These are phyloP conservation scores for Bruguiera sexangula DNA, from an alignment of 345 rosid species.

Conservation along the genomic window DNA sequence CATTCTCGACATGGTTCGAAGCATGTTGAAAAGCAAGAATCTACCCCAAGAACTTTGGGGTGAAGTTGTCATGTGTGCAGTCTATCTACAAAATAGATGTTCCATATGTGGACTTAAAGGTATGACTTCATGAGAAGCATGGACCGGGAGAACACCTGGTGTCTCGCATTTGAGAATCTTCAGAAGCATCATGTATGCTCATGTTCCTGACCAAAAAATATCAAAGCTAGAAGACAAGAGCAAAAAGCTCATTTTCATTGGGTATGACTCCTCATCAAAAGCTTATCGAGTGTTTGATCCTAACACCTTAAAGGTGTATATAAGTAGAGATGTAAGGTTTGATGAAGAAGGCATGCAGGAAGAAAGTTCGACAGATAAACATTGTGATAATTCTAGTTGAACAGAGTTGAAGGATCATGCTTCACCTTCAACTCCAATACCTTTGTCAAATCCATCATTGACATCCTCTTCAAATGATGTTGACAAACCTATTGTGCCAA, in stretches of 20 bases:
- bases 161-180: neutral
- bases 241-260: neutral
- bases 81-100: neutral
- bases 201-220: neutral
- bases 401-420: neutral
- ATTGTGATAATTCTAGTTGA: neutral
- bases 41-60: conserved; percentile 6
- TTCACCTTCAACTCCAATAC: neutral
- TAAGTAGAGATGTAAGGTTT: conserved; percentile 1
- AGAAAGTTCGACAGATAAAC: neutral
- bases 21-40: conserved; percentile 6
- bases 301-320: neutral
- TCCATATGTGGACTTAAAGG: neutral
- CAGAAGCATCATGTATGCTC: neutral
- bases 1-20: neutral
- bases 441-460: neutral
- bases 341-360: conserved; percentile 5
- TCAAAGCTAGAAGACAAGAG: neutral
- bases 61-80: neutral
- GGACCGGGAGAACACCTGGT: neutral
- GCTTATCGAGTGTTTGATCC: conserved; percentile 3
- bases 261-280: neutral
- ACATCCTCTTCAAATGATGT: neutral
- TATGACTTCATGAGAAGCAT: neutral
- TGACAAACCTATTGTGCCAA: neutral